Evolutionary conservation across 1,139 yeast genomes (phyloP).

Genomic region (Diutina rugosa): DNA sequence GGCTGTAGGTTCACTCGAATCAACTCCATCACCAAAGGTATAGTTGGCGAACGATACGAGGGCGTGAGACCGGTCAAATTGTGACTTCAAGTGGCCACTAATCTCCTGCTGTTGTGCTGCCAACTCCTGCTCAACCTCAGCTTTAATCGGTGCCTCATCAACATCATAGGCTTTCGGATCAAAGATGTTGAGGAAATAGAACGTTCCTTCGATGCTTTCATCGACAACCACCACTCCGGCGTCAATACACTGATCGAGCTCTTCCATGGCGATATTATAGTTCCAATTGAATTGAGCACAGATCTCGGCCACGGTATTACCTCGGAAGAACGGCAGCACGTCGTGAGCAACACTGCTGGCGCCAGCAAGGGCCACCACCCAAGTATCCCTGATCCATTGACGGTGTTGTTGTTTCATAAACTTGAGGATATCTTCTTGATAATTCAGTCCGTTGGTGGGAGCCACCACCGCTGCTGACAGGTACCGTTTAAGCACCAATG

Average conservation of each 20-base stretch:
- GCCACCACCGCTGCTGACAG: constrained; percentile 20
- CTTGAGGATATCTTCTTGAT: not conserved
- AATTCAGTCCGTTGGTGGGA: not conserved
- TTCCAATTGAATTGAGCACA: constrained; percentile 44
- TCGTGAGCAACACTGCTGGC: not conserved
- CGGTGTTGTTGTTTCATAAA: not conserved
- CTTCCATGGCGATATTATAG: constrained; percentile 54
- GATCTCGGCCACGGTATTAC: constrained; percentile 25
- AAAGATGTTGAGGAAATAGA: constrained; percentile 25
- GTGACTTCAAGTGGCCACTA: not conserved
- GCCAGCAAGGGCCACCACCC: not conserved
- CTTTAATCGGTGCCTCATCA: not conserved
- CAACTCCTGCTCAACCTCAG: not conserved
- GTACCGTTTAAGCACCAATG: constrained; percentile 19
- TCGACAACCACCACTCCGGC: constrained; percentile 53
- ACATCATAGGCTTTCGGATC: not conserved
- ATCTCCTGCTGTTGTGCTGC: not conserved
- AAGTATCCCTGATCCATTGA: not conserved
- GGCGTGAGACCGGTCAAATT: not conserved
- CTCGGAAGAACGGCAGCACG: constrained; percentile 12
- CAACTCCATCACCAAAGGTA: not conserved
- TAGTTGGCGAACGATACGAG: not conserved
- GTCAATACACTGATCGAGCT: constrained; percentile 46
- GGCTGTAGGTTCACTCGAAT: not conserved
- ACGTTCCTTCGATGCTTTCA: constrained; percentile 48